phyloP scores from a whole-genome alignment of 2,329 filamentous ascomycete genomes.

The Phaeosphaeriaceae sp. region DNA sequence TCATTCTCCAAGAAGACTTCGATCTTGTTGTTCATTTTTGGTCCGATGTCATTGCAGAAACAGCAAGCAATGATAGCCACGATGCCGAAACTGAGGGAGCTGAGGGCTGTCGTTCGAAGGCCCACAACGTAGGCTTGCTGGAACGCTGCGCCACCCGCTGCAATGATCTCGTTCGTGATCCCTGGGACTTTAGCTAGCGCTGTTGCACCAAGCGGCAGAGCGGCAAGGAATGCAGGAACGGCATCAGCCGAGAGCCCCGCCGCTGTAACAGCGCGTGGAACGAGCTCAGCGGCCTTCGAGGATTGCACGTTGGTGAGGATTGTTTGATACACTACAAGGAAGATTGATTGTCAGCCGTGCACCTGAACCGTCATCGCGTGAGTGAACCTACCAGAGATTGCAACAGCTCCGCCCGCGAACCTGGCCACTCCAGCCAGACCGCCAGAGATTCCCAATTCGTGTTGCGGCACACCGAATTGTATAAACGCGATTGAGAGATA shows the following conservation, averaged over 20 bases:
- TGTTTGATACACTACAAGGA: conserved; percentile 46
- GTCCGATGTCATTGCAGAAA: conserved; percentile 29
- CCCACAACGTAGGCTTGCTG: conserved; percentile 24
- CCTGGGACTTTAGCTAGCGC: conserved; percentile 20
- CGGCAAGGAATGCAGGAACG: conserved; percentile 17
- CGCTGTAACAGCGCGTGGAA: conserved; percentile 20
- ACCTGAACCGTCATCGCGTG: background rate
- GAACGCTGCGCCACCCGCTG: conserved; percentile 25
- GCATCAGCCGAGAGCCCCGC: conserved; percentile 20
- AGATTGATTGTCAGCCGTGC: background rate
- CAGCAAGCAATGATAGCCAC: conserved; percentile 24
- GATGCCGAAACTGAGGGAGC: conserved; percentile 23
- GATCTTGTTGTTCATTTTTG: conserved; percentile 33
- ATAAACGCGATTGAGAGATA: conserved; percentile 58
- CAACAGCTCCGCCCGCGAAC: conserved; percentile 54
- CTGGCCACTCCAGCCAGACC: conserved; percentile 49
- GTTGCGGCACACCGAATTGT: conserved; percentile 59
- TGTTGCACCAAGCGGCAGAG: conserved; percentile 20
- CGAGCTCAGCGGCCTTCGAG: conserved; percentile 16
- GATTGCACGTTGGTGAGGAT: conserved; percentile 49
- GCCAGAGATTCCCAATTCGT: conserved; percentile 53
- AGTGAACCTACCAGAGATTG: conserved; percentile 38
- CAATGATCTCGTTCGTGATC: conserved; percentile 22
- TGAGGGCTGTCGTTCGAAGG: conserved; percentile 20
- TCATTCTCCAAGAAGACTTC: conserved; percentile 34